Base-by-base conservation (phyloP, 176 grass and related monocot species). In the Avena atlantica region DNA sequence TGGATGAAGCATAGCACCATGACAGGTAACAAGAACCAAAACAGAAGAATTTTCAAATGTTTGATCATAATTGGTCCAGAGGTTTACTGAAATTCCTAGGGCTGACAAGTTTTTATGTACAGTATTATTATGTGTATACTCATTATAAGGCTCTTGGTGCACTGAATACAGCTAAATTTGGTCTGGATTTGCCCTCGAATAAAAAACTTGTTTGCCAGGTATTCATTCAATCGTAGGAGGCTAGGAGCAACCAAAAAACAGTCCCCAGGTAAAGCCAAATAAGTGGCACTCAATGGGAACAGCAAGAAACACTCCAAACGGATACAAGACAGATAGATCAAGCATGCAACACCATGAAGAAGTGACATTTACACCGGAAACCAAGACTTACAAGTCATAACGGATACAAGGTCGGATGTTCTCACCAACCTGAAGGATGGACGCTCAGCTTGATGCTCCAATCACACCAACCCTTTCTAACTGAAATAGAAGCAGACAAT, bases 401-500 rank as follows among this genome's bases (percentile, higher is more conserved):
- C 69, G 83, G 88, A 86, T 86, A 81, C 3, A 81, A 76, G 20
- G 40, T 61, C 61, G 76, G 74, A 68, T 87, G 74, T 50, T 76
- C 81, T 66, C 78, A 88, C 81, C 86, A 76, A 88, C 51, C 50
- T 78, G 5, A 86, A 76, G 60, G 8, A 44, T 14, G 77, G 2
- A 10, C 3, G 3, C 9, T 79, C 63, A 59, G 42, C 11, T 45
- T 87, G 84, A 9, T 53, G 65, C 17, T 78, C 42, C 85, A 83
- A 64, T 71, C 58, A 65, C 81, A 68, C 80, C 75, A 84, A 80
- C 78, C 89, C 6, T 20, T 0, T 55, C 4, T 25, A 20, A 62
- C 65, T 74, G 44, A 25, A 66, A 31, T 7, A 84, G 34, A 74
- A 66, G 56, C 57, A 66, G 24, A 23, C 76, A 56, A 73, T 21